A percentile compares a stretch with the other conserved stretches of the same genome.
Conservation (phyloP, 139 green algal genomes). For the Diplosphaera chodatii region DNA sequence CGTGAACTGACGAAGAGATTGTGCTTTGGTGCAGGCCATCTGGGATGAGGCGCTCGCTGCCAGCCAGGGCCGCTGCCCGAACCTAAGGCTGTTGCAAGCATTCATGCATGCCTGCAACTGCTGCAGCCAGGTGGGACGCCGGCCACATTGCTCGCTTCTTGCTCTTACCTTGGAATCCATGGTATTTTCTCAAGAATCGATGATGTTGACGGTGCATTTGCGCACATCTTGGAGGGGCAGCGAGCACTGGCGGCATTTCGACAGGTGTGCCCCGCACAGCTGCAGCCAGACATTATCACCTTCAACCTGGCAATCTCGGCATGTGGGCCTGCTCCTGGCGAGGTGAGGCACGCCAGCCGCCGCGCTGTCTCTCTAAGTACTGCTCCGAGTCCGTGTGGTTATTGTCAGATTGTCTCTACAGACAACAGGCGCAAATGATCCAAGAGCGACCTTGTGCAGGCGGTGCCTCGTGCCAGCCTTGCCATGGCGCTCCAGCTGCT, state of each 20-base stretch:
- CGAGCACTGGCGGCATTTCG: not conserved
- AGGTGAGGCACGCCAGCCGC: not conserved
- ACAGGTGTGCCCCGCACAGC: constrained; percentile 1
- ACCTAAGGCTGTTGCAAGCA: not conserved
- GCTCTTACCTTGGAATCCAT: no score
- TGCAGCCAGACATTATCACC: constrained; percentile 12
- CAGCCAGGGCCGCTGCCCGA: not conserved
- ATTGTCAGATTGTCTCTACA: no score
- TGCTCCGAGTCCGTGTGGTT: no score
- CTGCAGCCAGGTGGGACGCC: not conserved
- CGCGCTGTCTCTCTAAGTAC: no score
- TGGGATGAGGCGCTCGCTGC: constrained; percentile 6
- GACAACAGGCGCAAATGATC: no score
- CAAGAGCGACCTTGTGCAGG: no score
- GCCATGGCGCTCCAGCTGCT: constrained; percentile 21
- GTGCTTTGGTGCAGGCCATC: constrained; percentile 16
- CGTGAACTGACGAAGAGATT: no score
- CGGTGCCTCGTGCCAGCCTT: constrained; percentile 16
- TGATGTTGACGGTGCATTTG: no score
- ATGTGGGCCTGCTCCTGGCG: constrained; percentile 15
- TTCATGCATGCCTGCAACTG: not conserved
- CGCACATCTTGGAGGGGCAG: not conserved
- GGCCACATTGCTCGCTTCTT: no score
- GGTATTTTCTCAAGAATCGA: no score
- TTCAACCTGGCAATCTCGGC: constrained; percentile 35